A percentile compares a stretch with the other conserved stretches of the same genome.
These are phyloP conservation scores for Gliomastix tumulicola DNA, from an alignment of 2,329 filamentous ascomycete genomes.

Conservation along the genomic window DNA sequence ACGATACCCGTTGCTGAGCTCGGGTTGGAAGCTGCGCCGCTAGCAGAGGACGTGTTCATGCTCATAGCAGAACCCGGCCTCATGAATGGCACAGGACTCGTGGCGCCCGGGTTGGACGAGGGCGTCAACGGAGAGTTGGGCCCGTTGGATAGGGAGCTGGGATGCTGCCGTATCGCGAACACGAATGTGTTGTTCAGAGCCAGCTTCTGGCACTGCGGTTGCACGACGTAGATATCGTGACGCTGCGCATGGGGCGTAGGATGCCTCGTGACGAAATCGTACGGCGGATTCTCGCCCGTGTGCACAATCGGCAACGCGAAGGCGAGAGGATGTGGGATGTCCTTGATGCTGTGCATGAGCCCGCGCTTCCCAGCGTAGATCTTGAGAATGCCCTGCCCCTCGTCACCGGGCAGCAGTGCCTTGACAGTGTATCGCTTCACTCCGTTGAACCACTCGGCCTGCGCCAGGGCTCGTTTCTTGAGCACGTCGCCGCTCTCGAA, in stretches of 20 bases:
- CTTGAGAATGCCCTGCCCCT: constrained; percentile 81
- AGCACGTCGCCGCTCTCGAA: constrained; percentile 89
- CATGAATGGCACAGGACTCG: constrained; percentile 54
- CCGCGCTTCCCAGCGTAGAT: constrained; percentile 92
- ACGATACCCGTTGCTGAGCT: constrained; percentile 46
- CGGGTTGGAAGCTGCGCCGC: constrained; percentile 49
- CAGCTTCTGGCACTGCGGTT: constrained; percentile 84
- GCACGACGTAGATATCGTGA: constrained; percentile 93
- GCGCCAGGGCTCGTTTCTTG: constrained; percentile 79
- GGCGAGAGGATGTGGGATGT: constrained; percentile 88
- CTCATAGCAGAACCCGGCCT: constrained; percentile 59
- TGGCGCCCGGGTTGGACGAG: constrained; percentile 37
- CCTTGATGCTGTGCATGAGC: constrained; percentile 94
- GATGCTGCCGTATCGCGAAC: constrained; percentile 90
- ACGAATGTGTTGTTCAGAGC: constrained; percentile 97
- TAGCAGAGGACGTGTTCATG: constrained; percentile 45
- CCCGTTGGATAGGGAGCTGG: constrained; percentile 43
- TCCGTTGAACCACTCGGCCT: constrained; percentile 85
- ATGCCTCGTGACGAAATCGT: constrained; percentile 87
- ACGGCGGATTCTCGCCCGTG: constrained; percentile 85
- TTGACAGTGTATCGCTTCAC: constrained; percentile 92
- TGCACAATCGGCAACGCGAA: constrained; percentile 87
- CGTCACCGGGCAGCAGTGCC: constrained; percentile 82
- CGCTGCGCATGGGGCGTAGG: constrained; percentile 96
- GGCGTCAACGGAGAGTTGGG: constrained; percentile 31